These are phyloP conservation scores for Boechera divaricarpa DNA, from an alignment of 345 rosid species.

Conservation along the genomic window DNA sequence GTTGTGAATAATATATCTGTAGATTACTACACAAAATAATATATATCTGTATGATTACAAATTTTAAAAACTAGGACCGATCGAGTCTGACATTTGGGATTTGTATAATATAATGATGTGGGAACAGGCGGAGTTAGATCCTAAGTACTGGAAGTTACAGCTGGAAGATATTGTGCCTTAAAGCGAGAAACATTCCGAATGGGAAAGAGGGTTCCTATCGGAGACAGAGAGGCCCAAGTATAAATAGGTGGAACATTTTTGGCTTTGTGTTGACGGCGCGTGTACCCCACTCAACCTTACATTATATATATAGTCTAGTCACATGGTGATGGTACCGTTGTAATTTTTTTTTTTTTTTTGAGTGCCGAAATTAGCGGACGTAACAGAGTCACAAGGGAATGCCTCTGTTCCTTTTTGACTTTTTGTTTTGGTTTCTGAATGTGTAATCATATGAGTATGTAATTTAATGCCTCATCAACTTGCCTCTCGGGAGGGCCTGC, in stretches of 20 bases:
- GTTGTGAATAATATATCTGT: background rate
- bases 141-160: conserved; percentile 47
- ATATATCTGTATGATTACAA: background rate
- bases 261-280: conserved; percentile 19
- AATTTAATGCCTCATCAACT: conserved; percentile 37
- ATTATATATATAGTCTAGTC: background rate
- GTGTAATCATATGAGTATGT: conserved; percentile 25
- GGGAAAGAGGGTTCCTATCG: background rate
- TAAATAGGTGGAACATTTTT: conserved; percentile 14
- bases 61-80: background rate
- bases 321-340: conserved; percentile 30
- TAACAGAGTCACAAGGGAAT: conserved; percentile 30
- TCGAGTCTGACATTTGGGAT: background rate
- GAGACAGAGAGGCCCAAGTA: background rate
- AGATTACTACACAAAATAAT: background rate
- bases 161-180: conserved; percentile 37
- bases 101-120: background rate
- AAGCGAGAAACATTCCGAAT: conserved; percentile 1
- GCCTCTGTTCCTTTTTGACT: conserved; percentile 31
- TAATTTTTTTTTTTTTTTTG: background rate
- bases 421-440: background rate
- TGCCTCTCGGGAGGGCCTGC: conserved; percentile 19
- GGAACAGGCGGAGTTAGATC: conserved; percentile 44
- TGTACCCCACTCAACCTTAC: conserved; percentile 19
- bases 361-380: conserved; percentile 35